A percentile compares a stretch with the other conserved stretches of the same genome.
These are phyloP conservation scores for Ophiocordyceps camponoti-saundersi DNA, from an alignment of 2,329 filamentous ascomycete genomes.

Conservation along the genomic window DNA sequence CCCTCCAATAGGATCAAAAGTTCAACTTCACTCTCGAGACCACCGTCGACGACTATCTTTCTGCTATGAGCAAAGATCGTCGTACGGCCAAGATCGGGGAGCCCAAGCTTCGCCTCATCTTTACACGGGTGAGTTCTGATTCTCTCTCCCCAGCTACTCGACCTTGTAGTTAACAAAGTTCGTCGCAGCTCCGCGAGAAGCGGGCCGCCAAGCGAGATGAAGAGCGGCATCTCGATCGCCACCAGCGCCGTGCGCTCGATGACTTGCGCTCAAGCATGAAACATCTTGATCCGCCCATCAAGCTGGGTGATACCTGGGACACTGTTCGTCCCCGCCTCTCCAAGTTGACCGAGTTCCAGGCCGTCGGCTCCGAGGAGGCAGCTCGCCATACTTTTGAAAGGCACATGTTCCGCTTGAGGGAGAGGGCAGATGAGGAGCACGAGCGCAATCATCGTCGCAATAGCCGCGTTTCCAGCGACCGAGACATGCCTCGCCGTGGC, in stretches of 20 bases:
- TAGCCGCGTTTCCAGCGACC: constrained; percentile 35
- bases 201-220: constrained; percentile 68
- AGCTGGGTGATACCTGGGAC: constrained; percentile 70
- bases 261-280: constrained; percentile 75
- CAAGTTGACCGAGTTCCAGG: constrained; percentile 69
- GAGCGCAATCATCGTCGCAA: constrained; percentile 47
- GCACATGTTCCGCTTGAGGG: constrained; percentile 73
- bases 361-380: constrained; percentile 66
- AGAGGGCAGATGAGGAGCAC: constrained; percentile 73
- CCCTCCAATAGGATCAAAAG: constrained; percentile 52
- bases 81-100: constrained; percentile 76
- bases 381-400: constrained; percentile 81
- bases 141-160: background rate
- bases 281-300: constrained; percentile 72
- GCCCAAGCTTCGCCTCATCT: constrained; percentile 65
- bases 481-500: constrained; percentile 42
- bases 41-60: constrained; percentile 73
- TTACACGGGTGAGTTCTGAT: constrained; percentile 48
- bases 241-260: constrained; percentile 73
- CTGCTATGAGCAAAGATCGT: constrained; percentile 67
- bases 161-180: background rate
- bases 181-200: constrained; percentile 58
- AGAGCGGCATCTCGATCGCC: constrained; percentile 68
- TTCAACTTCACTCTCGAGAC: constrained; percentile 82
- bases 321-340: constrained; percentile 66